Percentiles rank a stretch among this genome's conserved stretches.
Evolutionary conservation across 495 filamentous ascomycete species (phyloP).

Genomic region (Cryomyces minteri): DNA sequence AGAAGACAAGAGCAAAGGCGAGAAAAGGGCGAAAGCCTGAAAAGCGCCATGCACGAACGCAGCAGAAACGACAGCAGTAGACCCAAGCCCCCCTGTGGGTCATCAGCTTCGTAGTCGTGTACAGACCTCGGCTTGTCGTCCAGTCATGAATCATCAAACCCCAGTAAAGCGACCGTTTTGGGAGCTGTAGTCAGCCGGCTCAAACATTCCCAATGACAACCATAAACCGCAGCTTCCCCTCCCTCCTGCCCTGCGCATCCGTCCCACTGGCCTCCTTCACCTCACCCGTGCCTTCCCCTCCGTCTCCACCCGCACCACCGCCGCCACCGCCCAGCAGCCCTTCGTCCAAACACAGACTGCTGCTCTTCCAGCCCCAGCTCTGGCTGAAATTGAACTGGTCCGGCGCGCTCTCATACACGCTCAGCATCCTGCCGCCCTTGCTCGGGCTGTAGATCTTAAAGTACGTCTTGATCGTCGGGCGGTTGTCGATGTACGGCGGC

Average conservation of each 20-base stretch:
- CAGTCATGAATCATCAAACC: too few relatives aligned
- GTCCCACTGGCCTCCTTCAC: not conserved
- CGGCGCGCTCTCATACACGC: slow-evolving; percentile 37
- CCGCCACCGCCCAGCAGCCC: slow-evolving; percentile 22
- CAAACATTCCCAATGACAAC: slow-evolving; percentile 32
- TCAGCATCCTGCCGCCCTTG: slow-evolving; percentile 36
- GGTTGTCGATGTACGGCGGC: slow-evolving; percentile 32
- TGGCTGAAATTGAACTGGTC: slow-evolving; percentile 45
- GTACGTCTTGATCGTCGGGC: slow-evolving; percentile 41
- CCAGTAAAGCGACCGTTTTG: not conserved
- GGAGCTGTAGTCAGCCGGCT: not conserved
- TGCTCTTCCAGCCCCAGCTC: slow-evolving; percentile 46
- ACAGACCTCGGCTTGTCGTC: too few relatives aligned
- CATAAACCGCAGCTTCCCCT: slow-evolving; percentile 35
- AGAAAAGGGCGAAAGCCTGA: too few relatives aligned
- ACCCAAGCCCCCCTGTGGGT: too few relatives aligned
- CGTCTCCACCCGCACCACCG: slow-evolving; percentile 1
- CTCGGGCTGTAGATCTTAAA: slow-evolving; percentile 44
- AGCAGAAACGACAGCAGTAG: too few relatives aligned
- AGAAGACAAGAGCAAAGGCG: too few relatives aligned
- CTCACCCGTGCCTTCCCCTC: not conserved
- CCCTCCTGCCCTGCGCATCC: slow-evolving; percentile 12
- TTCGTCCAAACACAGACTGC: slow-evolving; percentile 36
- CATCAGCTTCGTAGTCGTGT: too few relatives aligned
- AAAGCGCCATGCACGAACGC: too few relatives aligned